Conservation (phyloP, 2,329 filamentous ascomycete species). For the Penicillium sclerotigenum region DNA sequence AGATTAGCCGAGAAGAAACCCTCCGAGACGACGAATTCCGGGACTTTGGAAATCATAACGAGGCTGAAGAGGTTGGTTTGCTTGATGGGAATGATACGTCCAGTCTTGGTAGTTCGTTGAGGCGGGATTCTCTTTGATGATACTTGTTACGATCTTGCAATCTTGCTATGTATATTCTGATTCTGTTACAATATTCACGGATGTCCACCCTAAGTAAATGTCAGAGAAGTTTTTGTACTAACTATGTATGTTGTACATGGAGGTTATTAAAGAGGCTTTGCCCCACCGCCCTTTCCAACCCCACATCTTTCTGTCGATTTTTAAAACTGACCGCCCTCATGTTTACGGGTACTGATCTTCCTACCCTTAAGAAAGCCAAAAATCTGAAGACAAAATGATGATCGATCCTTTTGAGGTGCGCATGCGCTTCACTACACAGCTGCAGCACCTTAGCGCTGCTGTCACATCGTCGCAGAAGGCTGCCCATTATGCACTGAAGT, state of each 20-base stretch:
- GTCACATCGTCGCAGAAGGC: slow-evolving; percentile 87
- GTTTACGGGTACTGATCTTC: neutral
- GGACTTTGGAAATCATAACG: slow-evolving; percentile 27
- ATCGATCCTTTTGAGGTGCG: slow-evolving; percentile 95
- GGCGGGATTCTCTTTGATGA: slow-evolving; percentile 32
- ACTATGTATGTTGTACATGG: neutral
- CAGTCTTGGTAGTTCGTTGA: slow-evolving; percentile 32
- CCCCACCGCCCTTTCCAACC: neutral
- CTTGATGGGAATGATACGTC: slow-evolving; percentile 35
- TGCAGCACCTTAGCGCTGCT: slow-evolving; percentile 87
- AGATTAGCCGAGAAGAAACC: slow-evolving; percentile 47
- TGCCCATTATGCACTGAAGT: slow-evolving; percentile 89
- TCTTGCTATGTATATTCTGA: neutral
- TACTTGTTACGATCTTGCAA: neutral
- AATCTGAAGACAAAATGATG: slow-evolving; percentile 48
- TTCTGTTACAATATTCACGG: neutral
- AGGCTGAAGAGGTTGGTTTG: slow-evolving; percentile 38
- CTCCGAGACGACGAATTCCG: slow-evolving; percentile 28
- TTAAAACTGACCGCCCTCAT: slow-evolving; percentile 1
- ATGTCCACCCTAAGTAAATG: neutral
- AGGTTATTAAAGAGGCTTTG: neutral
- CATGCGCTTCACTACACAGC: slow-evolving; percentile 88
- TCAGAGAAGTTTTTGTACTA: neutral
- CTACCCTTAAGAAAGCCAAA: neutral
- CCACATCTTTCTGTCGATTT: neutral